Evolutionary conservation across 2,329 filamentous ascomycete genomes (phyloP).

Genomic region (Phialophora tarda): DNA sequence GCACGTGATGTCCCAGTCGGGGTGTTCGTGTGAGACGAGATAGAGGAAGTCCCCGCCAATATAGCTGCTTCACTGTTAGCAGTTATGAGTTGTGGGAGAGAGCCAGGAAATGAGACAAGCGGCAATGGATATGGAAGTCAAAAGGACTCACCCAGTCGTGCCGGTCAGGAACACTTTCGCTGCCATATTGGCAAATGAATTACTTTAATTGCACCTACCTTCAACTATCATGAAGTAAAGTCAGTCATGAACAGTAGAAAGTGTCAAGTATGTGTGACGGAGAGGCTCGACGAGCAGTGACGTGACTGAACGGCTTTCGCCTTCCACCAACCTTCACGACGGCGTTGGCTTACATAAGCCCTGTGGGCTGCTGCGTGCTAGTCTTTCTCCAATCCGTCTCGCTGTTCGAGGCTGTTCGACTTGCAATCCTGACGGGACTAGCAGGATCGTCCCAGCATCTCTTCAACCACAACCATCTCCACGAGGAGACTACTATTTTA

Average conservation of each 20-base stretch:
- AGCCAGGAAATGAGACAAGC: background rate
- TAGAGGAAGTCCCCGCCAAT: constrained; percentile 61
- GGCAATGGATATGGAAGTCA: background rate
- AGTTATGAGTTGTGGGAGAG: background rate
- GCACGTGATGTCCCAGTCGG: constrained; percentile 54
- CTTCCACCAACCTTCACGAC: background rate
- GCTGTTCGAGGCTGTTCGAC: background rate
- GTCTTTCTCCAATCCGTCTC: background rate
- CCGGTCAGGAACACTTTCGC: constrained; percentile 24
- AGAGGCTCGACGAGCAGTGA: background rate
- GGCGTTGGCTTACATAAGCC: background rate
- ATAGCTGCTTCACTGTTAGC: constrained; percentile 45
- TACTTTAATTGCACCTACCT: background rate
- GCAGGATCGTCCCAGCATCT: background rate
- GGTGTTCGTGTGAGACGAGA: constrained; percentile 52
- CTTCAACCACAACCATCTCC: background rate
- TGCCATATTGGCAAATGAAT: constrained; percentile 7
- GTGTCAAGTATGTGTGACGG: background rate
- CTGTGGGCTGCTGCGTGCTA: background rate
- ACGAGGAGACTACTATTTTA: background rate
- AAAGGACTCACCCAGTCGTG: constrained; percentile 5
- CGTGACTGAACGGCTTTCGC: background rate
- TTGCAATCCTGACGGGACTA: background rate
- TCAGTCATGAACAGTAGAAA: background rate
- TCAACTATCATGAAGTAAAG: background rate